Evolutionary conservation across 116 monocot species (phyloP).

Genomic region (Cymodocea nodosa): DNA sequence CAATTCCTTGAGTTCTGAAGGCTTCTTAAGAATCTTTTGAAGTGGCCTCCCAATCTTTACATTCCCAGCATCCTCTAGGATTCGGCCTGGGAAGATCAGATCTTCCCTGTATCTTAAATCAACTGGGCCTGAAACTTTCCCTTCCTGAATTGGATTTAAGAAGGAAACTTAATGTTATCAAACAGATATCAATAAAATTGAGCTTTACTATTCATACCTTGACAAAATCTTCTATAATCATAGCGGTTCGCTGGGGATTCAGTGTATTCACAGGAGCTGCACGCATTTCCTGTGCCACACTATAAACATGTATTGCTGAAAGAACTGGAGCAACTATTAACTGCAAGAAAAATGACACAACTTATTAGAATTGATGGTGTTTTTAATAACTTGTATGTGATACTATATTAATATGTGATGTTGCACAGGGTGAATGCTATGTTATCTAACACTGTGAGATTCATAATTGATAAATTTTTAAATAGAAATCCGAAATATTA

Average conservation of each 20-base stretch:
- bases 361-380: not conserved
- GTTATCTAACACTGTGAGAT: too few relatives aligned
- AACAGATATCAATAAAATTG: not conserved
- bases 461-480: too few relatives aligned
- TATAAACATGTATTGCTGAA: constrained; percentile 71
- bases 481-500: too few relatives aligned
- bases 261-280: constrained; percentile 87
- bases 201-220: constrained; percentile 20
- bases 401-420: too few relatives aligned
- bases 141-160: constrained; percentile 29
- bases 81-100: constrained; percentile 61
- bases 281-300: constrained; percentile 86
- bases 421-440: too few relatives aligned
- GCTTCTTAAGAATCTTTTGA: constrained; percentile 30
- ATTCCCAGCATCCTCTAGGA: constrained; percentile 75
- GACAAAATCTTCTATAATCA: constrained; percentile 82
- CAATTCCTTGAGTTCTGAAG: constrained; percentile 35
- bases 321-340: constrained; percentile 71
- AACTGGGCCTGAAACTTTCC: constrained; percentile 62
- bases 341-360: constrained; percentile 26
- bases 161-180: not conserved
- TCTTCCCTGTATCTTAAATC: constrained; percentile 78
- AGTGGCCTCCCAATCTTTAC: constrained; percentile 74
- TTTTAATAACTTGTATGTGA: too few relatives aligned
- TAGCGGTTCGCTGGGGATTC: constrained; percentile 83